These are phyloP conservation scores for Ganoderma lingzhi DNA, from an alignment of 1,284 basidiomycete species.

Conservation along the genomic window DNA sequence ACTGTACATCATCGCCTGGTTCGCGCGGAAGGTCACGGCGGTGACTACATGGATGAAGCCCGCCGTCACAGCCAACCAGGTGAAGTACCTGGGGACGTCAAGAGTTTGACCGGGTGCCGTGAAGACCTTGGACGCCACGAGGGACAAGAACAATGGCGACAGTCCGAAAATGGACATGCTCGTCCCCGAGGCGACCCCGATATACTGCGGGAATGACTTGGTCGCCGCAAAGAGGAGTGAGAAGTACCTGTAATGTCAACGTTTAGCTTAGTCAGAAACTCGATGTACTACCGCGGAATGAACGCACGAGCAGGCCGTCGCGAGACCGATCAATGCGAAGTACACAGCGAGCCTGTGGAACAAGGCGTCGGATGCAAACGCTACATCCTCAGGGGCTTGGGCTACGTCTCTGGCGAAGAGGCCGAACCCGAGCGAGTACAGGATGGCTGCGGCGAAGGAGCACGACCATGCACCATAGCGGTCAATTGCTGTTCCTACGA, in stretches of 20 bases:
- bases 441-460: constrained; percentile 65
- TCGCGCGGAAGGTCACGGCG: constrained; percentile 39
- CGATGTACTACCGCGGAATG: background rate
- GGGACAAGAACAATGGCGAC: constrained; percentile 77
- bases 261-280: background rate
- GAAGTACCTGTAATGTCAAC: constrained; percentile 62
- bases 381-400: constrained; percentile 49
- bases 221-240: constrained; percentile 79
- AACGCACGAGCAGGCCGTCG: constrained; percentile 74
- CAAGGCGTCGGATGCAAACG: constrained; percentile 48
- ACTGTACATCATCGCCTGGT: constrained; percentile 12
- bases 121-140: constrained; percentile 68
- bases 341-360: constrained; percentile 63
- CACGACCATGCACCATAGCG: constrained; percentile 66
- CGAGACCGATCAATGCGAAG: constrained; percentile 71
- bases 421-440: constrained; percentile 68
- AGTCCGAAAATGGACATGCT: constrained; percentile 79
- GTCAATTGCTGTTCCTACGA: constrained; percentile 69
- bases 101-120: constrained; percentile 56
- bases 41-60: constrained; percentile 63
- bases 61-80: constrained; percentile 62
- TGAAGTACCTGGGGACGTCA: constrained; percentile 62
- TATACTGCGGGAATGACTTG: constrained; percentile 67
- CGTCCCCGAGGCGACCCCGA: constrained; percentile 70
- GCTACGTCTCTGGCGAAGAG: constrained; percentile 66